Conservation (phyloP, 352 stramenopile genomes). For the Phytophthora europaea region DNA sequence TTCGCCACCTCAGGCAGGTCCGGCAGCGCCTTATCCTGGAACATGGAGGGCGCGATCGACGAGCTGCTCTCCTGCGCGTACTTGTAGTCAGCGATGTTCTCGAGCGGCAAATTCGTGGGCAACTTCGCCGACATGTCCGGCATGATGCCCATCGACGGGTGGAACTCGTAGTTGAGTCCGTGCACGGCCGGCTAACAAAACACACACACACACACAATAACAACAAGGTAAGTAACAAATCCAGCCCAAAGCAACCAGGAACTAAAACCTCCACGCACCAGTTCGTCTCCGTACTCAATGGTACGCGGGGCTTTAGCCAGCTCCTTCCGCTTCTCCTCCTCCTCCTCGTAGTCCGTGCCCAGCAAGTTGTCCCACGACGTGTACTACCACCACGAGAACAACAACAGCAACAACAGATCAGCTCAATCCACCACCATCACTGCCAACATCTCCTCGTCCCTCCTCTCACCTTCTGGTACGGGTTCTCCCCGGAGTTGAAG, state of each 20-base stretch:
- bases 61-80: conserved; percentile 71
- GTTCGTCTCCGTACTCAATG: conserved; percentile 82
- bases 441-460: no score
- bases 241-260: not conserved
- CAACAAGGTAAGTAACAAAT: not conserved
- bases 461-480: conserved; percentile 81
- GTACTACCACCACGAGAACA: conserved; percentile 56
- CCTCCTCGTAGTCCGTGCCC: conserved; percentile 87
- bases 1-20: conserved; percentile 71
- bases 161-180: conserved; percentile 85
- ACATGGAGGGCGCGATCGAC: conserved; percentile 87
- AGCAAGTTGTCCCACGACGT: conserved; percentile 90
- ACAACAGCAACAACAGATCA: conserved; percentile 9
- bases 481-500: conserved; percentile 91
- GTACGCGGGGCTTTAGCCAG: conserved; percentile 82
- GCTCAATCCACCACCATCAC: not conserved
- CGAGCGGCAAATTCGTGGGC: conserved; percentile 80
- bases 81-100: conserved; percentile 84
- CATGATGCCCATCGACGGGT: conserved; percentile 71
- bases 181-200: conserved; percentile 72
- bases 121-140: conserved; percentile 81
- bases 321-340: conserved; percentile 89
- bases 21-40: conserved; percentile 82
- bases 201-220: no score
- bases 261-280: conserved; percentile 49